A percentile compares a stretch with the other conserved stretches of the same genome.
Evolutionary conservation across 805 yeast species (phyloP).

Genomic region (Monosporozyma unispora): DNA sequence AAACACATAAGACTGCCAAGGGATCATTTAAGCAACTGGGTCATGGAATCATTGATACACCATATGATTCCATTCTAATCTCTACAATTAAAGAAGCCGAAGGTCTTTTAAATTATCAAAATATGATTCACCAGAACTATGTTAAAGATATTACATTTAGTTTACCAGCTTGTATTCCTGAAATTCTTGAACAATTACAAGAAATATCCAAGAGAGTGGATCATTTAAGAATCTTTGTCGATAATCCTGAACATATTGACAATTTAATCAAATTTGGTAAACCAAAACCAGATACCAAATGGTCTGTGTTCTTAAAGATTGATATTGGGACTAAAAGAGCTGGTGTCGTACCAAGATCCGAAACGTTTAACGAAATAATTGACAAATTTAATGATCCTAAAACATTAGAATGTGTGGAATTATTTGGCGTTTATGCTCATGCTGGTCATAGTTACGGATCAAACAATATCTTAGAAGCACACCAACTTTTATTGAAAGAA

Average conservation of each 20-base stretch:
- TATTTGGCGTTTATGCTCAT: conserved; percentile 69
- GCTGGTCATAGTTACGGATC: conserved; percentile 68
- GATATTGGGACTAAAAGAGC: conserved; percentile 70
- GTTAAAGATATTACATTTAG: conserved; percentile 47
- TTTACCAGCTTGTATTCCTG: conserved; percentile 47
- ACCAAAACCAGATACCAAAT: conserved; percentile 22
- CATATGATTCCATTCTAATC: conserved; percentile 47
- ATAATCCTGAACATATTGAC: conserved; percentile 47
- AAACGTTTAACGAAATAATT: conserved; percentile 33
- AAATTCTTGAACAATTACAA: conserved; percentile 39
- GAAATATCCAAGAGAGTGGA: conserved; percentile 36
- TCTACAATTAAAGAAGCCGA: conserved; percentile 65
- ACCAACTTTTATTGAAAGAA: conserved; percentile 44
- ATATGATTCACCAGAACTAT: conserved; percentile 16
- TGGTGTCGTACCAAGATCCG: conserved; percentile 37
- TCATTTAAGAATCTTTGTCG: conserved; percentile 49
- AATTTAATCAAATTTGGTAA: conserved; percentile 34
- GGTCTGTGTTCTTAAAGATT: conserved; percentile 62
- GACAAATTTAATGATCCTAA: conserved; percentile 23
- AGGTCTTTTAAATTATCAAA: conserved; percentile 33
- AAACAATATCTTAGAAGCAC: conserved; percentile 38
- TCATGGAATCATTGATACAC: conserved; percentile 29
- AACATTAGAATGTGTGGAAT: conserved; percentile 29
- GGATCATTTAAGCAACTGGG: conserved; percentile 51
- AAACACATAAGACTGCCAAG: conserved; percentile 63